Conservation (phyloP, 140 eudicot genomes). For the Stevia rebaudiana region DNA sequence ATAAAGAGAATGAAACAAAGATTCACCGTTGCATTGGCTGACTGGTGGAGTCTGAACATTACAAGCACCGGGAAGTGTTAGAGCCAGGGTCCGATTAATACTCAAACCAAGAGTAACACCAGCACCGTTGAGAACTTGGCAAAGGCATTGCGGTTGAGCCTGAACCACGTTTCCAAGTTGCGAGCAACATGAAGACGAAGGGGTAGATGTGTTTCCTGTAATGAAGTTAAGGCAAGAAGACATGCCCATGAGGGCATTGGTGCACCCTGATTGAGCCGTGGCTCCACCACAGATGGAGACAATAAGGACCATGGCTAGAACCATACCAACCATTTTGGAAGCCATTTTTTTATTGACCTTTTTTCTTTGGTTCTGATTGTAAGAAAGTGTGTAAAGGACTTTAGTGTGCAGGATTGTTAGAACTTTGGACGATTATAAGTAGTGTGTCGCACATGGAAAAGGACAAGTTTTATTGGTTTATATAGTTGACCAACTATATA, state of each 20-base stretch:
- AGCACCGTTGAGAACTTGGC: slow-evolving; percentile 38
- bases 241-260: slow-evolving; percentile 47
- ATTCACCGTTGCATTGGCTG: slow-evolving; percentile 65
- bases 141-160: slow-evolving; percentile 63
- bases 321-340: slow-evolving; percentile 11
- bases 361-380: neutral
- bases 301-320: slow-evolving; percentile 35
- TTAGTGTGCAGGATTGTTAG: neutral
- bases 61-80: slow-evolving; percentile 53
- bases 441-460: slow-evolving; percentile 15
- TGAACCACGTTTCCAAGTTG: slow-evolving; percentile 50
- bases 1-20: neutral
- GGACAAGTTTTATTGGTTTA: slow-evolving; percentile 29
- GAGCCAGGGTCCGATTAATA: slow-evolving; percentile 48
- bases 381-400: neutral
- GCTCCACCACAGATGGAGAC: slow-evolving; percentile 35
- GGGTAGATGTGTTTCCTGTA: slow-evolving; percentile 52
- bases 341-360: slow-evolving; percentile 29
- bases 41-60: slow-evolving; percentile 55
- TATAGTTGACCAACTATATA: slow-evolving; percentile 53
- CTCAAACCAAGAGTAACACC: slow-evolving; percentile 40
- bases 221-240: slow-evolving; percentile 60
- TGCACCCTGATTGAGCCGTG: slow-evolving; percentile 61
- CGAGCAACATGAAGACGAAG: slow-evolving; percentile 64
- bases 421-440: slow-evolving; percentile 28